Conservation (phyloP, 73 alveolate genomes). For the Loxodes magnus region DNA sequence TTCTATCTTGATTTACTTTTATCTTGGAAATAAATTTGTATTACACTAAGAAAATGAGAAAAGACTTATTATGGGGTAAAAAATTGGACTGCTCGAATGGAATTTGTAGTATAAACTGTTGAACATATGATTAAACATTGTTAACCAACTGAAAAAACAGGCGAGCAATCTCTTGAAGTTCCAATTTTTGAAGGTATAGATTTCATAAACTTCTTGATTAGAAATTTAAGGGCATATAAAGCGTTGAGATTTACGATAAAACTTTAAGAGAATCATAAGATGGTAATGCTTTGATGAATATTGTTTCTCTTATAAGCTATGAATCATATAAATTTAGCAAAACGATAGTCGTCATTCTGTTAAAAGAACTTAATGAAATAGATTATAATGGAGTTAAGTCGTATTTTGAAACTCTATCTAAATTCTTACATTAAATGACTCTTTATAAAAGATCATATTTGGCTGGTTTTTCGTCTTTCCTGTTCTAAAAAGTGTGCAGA, state of each 20-base stretch:
- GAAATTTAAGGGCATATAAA: not conserved
- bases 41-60: constrained; percentile 1
- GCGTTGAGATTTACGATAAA: constrained; percentile 4
- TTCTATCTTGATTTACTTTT: constrained; percentile 31
- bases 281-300: constrained; percentile 15
- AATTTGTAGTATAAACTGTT: not conserved
- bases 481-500: not conserved
- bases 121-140: not conserved
- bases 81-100: constrained; percentile 5
- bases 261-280: constrained; percentile 6
- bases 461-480: constrained; percentile 54
- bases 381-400: constrained; percentile 30
- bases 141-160: not conserved
- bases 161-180: too few relatives aligned
- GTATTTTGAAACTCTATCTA: constrained; percentile 30
- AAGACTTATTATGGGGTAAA: constrained; percentile 4
- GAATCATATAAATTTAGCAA: constrained; percentile 19
- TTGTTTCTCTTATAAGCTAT: constrained; percentile 31
- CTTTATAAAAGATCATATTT: constrained; percentile 13
- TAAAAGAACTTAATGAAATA: constrained; percentile 36
- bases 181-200: too few relatives aligned
- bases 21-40: constrained; percentile 37
- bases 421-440: constrained; percentile 38
- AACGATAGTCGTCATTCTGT: constrained; percentile 26
- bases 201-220: not conserved